Percentiles rank a stretch among this genome's conserved stretches.
These are phyloP conservation scores for Cairneyella variabilis DNA, from an alignment of 495 filamentous ascomycete species.

Conservation along the genomic window DNA sequence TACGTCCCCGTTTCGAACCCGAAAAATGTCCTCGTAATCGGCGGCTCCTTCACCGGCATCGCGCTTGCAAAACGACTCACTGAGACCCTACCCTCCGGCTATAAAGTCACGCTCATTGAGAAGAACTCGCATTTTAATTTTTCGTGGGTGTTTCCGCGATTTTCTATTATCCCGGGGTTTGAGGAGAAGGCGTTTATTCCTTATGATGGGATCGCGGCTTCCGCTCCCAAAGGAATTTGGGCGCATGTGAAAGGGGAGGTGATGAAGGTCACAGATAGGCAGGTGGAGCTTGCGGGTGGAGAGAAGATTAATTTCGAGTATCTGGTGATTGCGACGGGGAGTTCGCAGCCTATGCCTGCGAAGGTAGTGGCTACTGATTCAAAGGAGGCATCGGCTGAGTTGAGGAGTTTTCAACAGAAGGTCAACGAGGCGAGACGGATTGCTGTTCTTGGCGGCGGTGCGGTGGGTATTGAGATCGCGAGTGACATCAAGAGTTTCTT, in stretches of 20 bases:
- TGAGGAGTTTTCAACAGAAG: conserved; percentile 31
- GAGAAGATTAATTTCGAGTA: conserved; percentile 49
- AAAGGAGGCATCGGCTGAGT: conserved; percentile 42
- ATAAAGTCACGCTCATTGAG: conserved; percentile 51
- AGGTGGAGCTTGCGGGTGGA: conserved; percentile 20
- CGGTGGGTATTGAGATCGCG: conserved; percentile 58
- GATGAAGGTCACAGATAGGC: conserved; percentile 25
- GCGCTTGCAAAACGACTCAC: conserved; percentile 41
- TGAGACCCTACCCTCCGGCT: conserved; percentile 42
- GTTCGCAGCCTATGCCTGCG: conserved; percentile 49
- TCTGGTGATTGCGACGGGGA: conserved; percentile 51
- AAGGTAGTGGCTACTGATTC: conserved; percentile 42
- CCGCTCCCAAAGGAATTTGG: conserved; percentile 24
- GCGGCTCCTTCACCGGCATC: conserved; percentile 53
- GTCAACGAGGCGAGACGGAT: conserved; percentile 41
- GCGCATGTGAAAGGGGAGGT: conserved; percentile 30
- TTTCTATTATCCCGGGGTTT: conserved; percentile 37
- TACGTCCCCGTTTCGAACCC: conserved; percentile 14
- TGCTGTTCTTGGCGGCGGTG: conserved; percentile 56
- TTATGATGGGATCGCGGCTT: conserved; percentile 32
- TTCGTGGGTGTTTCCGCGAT: conserved; percentile 50
- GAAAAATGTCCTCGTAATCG: conserved; percentile 50
- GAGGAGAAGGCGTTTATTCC: conserved; percentile 49
- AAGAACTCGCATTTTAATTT: conserved; percentile 57
- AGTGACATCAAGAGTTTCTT: conserved; percentile 56